Conservation (phyloP, 1,139 yeast genomes). For the Nakaseomyces bracarensis region DNA sequence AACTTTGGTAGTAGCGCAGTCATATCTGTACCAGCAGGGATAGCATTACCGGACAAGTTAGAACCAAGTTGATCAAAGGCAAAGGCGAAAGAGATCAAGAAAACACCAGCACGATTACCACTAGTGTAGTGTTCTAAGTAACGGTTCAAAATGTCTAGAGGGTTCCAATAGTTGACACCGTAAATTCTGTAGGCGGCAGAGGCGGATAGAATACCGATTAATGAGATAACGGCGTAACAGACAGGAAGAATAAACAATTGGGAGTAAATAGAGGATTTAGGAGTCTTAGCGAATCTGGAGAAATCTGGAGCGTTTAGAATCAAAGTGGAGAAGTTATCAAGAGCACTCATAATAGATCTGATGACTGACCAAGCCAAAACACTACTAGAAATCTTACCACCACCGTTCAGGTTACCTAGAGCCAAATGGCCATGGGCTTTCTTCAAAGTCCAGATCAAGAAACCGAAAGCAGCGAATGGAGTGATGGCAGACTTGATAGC, state of each 20-base stretch:
- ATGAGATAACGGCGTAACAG: conserved; percentile 68
- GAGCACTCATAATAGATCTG: conserved; percentile 63
- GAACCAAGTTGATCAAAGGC: conserved; percentile 83
- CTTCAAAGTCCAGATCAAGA: conserved; percentile 70
- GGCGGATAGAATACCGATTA: conserved; percentile 79
- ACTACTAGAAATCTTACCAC: conserved; percentile 23
- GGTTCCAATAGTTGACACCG: conserved; percentile 73
- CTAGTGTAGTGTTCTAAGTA: conserved; percentile 53
- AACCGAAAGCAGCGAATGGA: conserved; percentile 72
- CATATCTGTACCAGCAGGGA: conserved; percentile 86
- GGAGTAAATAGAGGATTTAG: conserved; percentile 42
- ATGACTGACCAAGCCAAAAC: conserved; percentile 77
- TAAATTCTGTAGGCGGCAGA: conserved; percentile 67
- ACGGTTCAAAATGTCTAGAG: conserved; percentile 61
- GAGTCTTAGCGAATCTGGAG: conserved; percentile 66
- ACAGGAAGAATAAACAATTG: conserved; percentile 62
- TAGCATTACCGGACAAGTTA: conserved; percentile 78
- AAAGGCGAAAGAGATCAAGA: conserved; percentile 65
- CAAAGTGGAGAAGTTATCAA: conserved; percentile 79
- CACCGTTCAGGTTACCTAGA: conserved; percentile 35
- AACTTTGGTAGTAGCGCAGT: conserved; percentile 74
- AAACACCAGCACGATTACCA: conserved; percentile 82
- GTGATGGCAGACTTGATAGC: conserved; percentile 66
- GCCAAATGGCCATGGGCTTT: conserved; percentile 26
- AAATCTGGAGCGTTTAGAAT: conserved; percentile 90